Evolutionary conservation across 257 asterid species (phyloP), one percentile per base, ranked within the genome.

Genomic region (Forsythia suspensa): DNA sequence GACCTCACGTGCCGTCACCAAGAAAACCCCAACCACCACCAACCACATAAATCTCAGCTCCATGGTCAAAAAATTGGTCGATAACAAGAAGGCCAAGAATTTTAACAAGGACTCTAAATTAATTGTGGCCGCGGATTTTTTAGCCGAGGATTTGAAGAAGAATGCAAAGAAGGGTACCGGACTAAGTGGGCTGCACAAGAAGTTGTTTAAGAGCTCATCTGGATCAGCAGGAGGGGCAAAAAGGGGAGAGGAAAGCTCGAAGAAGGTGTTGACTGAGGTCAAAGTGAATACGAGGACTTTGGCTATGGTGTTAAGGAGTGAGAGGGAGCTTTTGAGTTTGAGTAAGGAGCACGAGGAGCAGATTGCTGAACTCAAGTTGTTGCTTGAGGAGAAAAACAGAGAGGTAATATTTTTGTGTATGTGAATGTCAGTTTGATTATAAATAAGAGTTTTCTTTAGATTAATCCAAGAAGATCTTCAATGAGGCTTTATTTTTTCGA

Each of bases 271-370:
- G 73, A 89, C 89, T 21, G 99, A 95, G 71, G 92, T 91, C 39
- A 91, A 90, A 77, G 86, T 80, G 67, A 95, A 92, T 66, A 88
- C 97, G 57, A 89, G 99, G 88, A 95, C 96, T 34, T 84, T 95
- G 84, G 96, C 90, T 2, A 93, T 90, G 97, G 96, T 93, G 82
- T 76, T 95, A 85, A 90, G 97, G 89, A 93, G 99, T 81, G 99
- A 95, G 85, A 88, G 99, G 90, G 99, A 93, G 87, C 82, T 95
- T 3, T 70, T 95, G 89, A 90, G 80, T 77, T 72, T 79, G 89
- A 92, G 83, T 13, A 90, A 92, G 74, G 94, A 92, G 34, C 95
- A 89, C 71, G 98, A 92, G 80, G 75, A 75, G 24, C 78, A 86
- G 82, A 91, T 95, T 84, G 76, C 88, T 36, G 89, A 90, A 79